phyloP scores from a whole-genome alignment of 306 rosid genomes.

The Nissolia schottii region DNA sequence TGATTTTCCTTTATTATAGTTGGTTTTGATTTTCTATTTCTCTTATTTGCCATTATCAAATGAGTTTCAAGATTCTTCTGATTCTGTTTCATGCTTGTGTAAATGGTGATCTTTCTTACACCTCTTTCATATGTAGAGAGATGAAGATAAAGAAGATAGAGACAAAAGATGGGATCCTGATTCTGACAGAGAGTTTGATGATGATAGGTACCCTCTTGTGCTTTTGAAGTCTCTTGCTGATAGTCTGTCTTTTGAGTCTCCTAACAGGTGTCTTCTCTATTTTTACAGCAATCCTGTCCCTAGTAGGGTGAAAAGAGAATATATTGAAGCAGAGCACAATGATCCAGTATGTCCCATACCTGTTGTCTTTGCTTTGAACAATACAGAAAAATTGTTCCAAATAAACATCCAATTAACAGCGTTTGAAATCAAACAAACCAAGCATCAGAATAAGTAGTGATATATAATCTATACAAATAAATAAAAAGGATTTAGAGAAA shows the following conservation, averaged over 20 bases:
- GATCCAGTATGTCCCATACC: slow-evolving; percentile 33
- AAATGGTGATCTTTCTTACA: not conserved
- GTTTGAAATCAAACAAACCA: slow-evolving; percentile 5
- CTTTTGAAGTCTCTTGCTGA: not conserved
- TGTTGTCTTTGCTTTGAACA: slow-evolving; percentile 9
- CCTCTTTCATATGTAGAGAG: slow-evolving; percentile 26
- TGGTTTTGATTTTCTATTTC: not conserved
- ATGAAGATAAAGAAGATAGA: slow-evolving; percentile 35
- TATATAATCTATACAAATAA: too few relatives aligned
- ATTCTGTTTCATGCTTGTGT: not conserved
- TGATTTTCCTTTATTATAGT: not conserved
- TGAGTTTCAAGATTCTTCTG: not conserved
- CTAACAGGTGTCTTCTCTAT: slow-evolving; percentile 7
- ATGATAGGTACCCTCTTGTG: slow-evolving; percentile 33
- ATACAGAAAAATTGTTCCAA: not conserved
- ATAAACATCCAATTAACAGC: not conserved
- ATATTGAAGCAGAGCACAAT: slow-evolving; percentile 26
- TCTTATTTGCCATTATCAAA: not conserved
- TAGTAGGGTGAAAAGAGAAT: slow-evolving; percentile 38
- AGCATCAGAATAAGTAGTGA: not conserved
- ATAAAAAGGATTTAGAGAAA: too few relatives aligned
- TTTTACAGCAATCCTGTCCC: slow-evolving; percentile 30
- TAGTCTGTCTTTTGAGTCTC: slow-evolving; percentile 12
- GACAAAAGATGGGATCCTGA: slow-evolving; percentile 43
- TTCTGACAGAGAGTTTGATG: slow-evolving; percentile 34